phyloP scores from a whole-genome alignment of 306 rosid genomes.

The Hylodesmum podocarpum region DNA sequence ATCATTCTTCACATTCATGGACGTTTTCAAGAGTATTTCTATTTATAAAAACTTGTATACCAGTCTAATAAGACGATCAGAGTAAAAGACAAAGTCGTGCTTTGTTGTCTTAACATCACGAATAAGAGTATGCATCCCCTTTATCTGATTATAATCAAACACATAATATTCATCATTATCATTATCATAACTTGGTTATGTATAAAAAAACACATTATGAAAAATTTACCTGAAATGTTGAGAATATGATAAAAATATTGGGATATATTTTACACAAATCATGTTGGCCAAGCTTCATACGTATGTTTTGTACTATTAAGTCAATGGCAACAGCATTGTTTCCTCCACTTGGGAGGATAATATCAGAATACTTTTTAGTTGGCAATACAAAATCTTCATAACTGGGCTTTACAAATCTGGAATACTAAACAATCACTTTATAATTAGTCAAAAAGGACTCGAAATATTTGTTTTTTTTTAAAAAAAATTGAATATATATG shows the following conservation, averaged over 20 bases:
- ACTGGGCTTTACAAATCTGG: constrained; percentile 84
- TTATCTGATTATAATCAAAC: constrained; percentile 44
- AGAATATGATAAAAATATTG: constrained; percentile 62
- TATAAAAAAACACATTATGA: too few species aligned
- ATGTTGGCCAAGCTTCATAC: constrained; percentile 88
- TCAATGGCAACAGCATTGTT: constrained; percentile 85
- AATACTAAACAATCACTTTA: constrained; percentile 47
- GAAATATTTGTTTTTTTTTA: not conserved
- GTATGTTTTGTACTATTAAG: constrained; percentile 83
- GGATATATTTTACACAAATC: constrained; percentile 89
- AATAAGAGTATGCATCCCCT: constrained; percentile 92
- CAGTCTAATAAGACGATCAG: constrained; percentile 83
- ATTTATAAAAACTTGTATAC: constrained; percentile 32
- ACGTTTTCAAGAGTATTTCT: not conserved
- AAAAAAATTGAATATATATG: not conserved
- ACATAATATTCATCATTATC: not conserved
- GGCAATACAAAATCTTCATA: constrained; percentile 87
- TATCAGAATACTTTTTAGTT: constrained; percentile 84
- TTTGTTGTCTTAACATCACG: constrained; percentile 75
- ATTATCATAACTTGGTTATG: not conserved
- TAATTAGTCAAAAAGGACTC: not conserved
- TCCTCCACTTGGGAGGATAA: constrained; percentile 84
- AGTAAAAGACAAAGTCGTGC: constrained; percentile 82
- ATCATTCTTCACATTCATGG: constrained; percentile 8
- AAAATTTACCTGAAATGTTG: constrained; percentile 79